phyloP scores from a whole-genome alignment of 179 eudicot species.

The Beta corolliflora region DNA sequence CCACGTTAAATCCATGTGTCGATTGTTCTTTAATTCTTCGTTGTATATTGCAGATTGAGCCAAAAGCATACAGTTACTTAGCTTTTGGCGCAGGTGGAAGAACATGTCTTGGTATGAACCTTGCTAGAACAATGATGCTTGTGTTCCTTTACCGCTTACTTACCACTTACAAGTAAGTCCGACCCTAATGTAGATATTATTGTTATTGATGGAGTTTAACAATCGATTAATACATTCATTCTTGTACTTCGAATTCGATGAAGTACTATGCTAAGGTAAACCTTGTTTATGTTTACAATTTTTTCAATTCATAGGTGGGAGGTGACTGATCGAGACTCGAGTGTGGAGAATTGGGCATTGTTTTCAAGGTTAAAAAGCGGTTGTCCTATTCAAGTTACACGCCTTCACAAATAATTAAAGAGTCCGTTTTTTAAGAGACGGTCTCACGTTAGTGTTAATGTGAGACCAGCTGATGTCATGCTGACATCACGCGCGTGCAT shows the following conservation, averaged over 20 bases:
- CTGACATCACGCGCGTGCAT: too few species aligned
- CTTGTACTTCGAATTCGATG: too few species aligned
- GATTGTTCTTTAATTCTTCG: too few species aligned
- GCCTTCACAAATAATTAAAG: neutral
- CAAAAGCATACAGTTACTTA: constrained; percentile 33
- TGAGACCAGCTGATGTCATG: too few species aligned
- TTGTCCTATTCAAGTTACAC: constrained; percentile 27
- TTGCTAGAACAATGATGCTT: constrained; percentile 37
- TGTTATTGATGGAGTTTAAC: too few species aligned
- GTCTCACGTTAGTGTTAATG: too few species aligned
- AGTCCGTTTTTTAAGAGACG: too few species aligned
- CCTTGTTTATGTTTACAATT: neutral
- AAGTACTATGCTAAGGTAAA: neutral
- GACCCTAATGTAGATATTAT: too few species aligned
- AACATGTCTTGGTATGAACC: constrained; percentile 37
- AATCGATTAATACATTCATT: too few species aligned
- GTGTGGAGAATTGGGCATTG: constrained; percentile 35
- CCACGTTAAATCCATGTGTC: too few species aligned
- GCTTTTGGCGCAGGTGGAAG: constrained; percentile 41
- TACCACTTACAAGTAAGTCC: constrained; percentile 31
- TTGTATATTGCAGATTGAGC: constrained; percentile 21
- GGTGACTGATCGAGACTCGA: constrained; percentile 30
- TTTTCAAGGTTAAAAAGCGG: constrained; percentile 35
- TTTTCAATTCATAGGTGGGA: constrained; percentile 30
- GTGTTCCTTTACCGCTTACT: constrained; percentile 34